phyloP scores from a whole-genome alignment of 352 stramenopile species.

The Pythium brachiatum region DNA sequence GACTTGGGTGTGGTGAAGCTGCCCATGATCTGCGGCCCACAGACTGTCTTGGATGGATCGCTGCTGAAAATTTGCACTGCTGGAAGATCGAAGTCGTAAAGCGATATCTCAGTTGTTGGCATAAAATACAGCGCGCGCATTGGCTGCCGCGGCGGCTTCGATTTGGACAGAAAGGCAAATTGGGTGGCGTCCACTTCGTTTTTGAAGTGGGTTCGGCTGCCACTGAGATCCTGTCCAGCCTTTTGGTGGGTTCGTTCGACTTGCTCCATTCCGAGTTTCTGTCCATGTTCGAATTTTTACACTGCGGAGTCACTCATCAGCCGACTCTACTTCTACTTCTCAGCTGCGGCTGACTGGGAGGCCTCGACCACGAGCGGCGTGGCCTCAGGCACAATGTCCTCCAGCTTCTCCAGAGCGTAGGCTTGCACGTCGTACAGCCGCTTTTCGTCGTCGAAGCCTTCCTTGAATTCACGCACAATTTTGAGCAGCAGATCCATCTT shows the following conservation, averaged over 20 bases:
- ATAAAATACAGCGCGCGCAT: too few species aligned
- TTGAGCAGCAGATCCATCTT: conserved; percentile 82
- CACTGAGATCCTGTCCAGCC: background rate
- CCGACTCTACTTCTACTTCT: conserved; percentile 5
- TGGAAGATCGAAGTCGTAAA: too few species aligned
- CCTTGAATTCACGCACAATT: conserved; percentile 73
- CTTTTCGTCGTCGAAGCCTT: conserved; percentile 76
- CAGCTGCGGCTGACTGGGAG: background rate
- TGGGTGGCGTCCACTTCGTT: background rate
- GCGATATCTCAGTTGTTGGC: too few species aligned
- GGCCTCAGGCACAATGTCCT: conserved; percentile 77
- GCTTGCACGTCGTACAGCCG: conserved; percentile 60
- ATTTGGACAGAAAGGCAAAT: too few species aligned
- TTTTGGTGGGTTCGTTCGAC: background rate
- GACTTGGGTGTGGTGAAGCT: too few species aligned
- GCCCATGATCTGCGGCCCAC: too few species aligned
- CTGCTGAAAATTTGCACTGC: too few species aligned
- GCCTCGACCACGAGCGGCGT: conserved; percentile 33
- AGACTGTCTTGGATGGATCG: too few species aligned
- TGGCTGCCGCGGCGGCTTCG: too few species aligned
- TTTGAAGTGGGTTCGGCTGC: background rate
- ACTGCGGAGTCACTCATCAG: background rate
- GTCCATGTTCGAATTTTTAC: background rate
- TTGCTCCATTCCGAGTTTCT: background rate
- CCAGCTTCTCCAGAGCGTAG: conserved; percentile 65